Evolutionary conservation across 768 basidiomycete genomes (phyloP).

Genomic region (Tulasnella sp.): DNA sequence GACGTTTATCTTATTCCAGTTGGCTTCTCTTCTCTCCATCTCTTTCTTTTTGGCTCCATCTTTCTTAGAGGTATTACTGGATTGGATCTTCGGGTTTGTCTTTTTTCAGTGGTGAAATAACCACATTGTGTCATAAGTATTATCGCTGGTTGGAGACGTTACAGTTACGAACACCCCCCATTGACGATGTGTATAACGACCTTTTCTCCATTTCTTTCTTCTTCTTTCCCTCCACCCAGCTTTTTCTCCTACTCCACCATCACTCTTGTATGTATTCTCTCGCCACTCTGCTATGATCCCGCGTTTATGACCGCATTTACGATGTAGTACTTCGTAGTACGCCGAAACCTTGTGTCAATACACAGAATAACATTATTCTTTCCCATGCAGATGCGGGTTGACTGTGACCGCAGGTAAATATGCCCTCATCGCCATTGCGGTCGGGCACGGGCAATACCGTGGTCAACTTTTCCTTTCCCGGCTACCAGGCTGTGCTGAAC

Average conservation of each 20-base stretch:
- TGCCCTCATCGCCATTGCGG: background rate
- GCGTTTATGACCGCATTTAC: background rate
- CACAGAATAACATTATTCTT: background rate
- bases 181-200: background rate
- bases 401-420: too few relatives aligned
- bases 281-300: background rate
- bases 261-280: slow-evolving; percentile 4
- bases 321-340: background rate
- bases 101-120: background rate
- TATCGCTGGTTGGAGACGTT: background rate
- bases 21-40: background rate
- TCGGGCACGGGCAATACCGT: background rate
- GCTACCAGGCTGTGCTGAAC: too few relatives aligned
- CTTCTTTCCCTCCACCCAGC: background rate
- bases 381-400: too few relatives aligned
- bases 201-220: background rate
- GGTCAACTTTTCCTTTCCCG: too few relatives aligned
- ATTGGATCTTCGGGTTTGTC: background rate
- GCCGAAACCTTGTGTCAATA: background rate
- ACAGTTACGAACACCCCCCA: background rate
- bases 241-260: background rate
- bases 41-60: background rate
- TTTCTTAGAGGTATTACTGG: background rate
- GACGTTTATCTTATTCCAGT: slow-evolving; percentile 5
- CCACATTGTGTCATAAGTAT: slow-evolving; percentile 33